Conservation (phyloP, 768 basidiomycete species). For the Amanita muscaria region DNA sequence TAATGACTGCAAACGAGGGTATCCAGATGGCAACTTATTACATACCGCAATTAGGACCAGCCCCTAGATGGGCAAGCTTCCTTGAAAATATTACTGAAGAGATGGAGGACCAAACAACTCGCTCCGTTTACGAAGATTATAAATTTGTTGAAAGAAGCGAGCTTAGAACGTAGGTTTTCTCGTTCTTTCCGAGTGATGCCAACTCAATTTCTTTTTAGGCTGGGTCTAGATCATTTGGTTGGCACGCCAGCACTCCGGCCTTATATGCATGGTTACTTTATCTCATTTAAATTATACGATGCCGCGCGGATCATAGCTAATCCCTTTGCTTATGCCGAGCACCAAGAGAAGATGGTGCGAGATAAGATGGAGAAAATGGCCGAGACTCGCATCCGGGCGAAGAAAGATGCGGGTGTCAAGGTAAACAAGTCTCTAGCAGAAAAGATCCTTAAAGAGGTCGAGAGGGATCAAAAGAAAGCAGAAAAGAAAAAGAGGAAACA, state of each 20-base stretch:
- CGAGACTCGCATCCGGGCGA: constrained; percentile 83
- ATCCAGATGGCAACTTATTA: constrained; percentile 93
- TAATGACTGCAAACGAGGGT: constrained; percentile 94
- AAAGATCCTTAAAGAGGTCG: constrained; percentile 62
- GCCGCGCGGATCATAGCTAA: constrained; percentile 93
- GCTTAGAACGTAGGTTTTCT: constrained; percentile 60
- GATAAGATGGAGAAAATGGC: constrained; percentile 92
- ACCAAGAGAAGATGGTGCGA: constrained; percentile 79
- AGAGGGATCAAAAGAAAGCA: constrained; percentile 45
- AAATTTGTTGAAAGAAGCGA: constrained; percentile 91
- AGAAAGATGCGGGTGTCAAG: constrained; percentile 65
- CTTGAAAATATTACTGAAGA: constrained; percentile 98
- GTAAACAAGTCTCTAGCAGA: constrained; percentile 79
- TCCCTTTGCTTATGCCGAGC: constrained; percentile 91
- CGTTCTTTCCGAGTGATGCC: background rate
- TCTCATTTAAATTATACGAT: constrained; percentile 92
- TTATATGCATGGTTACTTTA: constrained; percentile 99
- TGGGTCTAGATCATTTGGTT: constrained; percentile 91
- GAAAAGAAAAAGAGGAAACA: constrained; percentile 45
- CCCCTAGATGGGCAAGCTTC: constrained; percentile 95
- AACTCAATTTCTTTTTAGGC: constrained; percentile 33
- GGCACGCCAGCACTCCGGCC: constrained; percentile 95
- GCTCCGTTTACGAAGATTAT: constrained; percentile 88
- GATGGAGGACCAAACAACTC: constrained; percentile 82
- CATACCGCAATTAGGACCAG: constrained; percentile 92